Base-by-base conservation (phyloP, 495 filamentous ascomycete species). In the Podospora tetraspora region DNA sequence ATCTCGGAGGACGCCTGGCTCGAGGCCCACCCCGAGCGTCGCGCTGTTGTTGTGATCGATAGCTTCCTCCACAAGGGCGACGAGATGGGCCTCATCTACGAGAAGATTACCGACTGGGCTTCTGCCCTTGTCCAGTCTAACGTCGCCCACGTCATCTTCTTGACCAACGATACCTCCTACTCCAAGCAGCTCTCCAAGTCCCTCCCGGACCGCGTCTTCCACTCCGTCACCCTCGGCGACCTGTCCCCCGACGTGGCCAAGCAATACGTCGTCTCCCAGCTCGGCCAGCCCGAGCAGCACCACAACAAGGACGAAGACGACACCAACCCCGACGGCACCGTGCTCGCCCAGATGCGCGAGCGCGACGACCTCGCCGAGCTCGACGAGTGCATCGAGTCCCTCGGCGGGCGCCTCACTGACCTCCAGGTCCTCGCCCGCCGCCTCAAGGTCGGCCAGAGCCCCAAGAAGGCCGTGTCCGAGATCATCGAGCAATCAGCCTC, bases 101-200 rank as follows among this genome's bases (percentile, higher is more conserved):
- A 97, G 72, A 96, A 93, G 76, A 85, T 98, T 57, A 87, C 93
- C 8, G 92, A 97, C 73, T 98, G 93, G 92, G 93, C 94, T 3
- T 92, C 96, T 4, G 83, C 87, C 0, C 81, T 98, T n/a, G 92
- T 93, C 0, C 89, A 91, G 4, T 85, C 87, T n/a, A 97, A 97
- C 70, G 86, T 97, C 58, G 96, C 95, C 3, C 95, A 98, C 77
- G 94, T 99, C 69, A 90, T 99, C 60, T 97, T 98, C 82, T 84
- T 99, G n/a, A 97, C 94, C 0, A 92, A 91, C 70, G 96, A 99
- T 69, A 86, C 92, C 3, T 91, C 93, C 3, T 97, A 91, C 78
- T 88, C 90, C 16, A 99, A 99, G 72, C 89, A 91, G 8, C 84
- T 99, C 2, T 89, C 90, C 74, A 94, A 91, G 77, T 89, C 92